A percentile compares a stretch with the other conserved stretches of the same genome.
Conservation (phyloP, 139 green algal species). For the Chlorella sp. region DNA sequence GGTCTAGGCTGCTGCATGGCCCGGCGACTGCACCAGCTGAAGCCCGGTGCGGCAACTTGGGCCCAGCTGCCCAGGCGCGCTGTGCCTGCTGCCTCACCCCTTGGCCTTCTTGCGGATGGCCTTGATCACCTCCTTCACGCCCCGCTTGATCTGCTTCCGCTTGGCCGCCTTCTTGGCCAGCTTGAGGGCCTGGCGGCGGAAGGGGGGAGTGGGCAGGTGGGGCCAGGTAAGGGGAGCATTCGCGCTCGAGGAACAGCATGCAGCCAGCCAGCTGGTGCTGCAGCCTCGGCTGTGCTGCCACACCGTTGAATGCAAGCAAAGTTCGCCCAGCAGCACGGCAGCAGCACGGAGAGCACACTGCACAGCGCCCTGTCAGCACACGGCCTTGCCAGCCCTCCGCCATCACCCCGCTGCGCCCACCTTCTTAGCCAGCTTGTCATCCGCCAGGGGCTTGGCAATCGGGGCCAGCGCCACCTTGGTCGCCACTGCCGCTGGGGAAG, state of each 20-base stretch:
- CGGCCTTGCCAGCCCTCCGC: too few species aligned
- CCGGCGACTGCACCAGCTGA: too few species aligned
- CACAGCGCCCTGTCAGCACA: too few species aligned
- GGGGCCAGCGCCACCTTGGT: constrained; percentile 35
- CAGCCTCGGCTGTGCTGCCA: too few species aligned
- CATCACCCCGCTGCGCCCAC: constrained; percentile 3
- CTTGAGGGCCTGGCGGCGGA: constrained; percentile 72
- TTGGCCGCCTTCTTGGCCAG: constrained; percentile 95
- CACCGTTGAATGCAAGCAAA: too few species aligned
- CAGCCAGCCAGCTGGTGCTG: too few species aligned
- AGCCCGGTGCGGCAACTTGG: neutral
- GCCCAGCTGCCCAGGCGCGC: neutral
- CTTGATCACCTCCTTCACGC: constrained; percentile 99
- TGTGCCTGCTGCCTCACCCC: constrained; percentile 70
- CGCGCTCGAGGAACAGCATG: too few species aligned
- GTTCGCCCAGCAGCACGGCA: too few species aligned
- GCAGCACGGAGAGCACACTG: too few species aligned
- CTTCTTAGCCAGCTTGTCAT: constrained; percentile 95
- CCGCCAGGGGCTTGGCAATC: constrained; percentile 94
- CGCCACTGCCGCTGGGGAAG: neutral
- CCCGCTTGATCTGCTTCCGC: constrained; percentile 93
- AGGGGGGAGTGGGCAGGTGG: neutral
- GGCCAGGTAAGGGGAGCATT: neutral
- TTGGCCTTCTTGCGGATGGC: constrained; percentile 92
- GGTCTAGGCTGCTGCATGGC: too few species aligned